Evolutionary conservation across 306 rosid species (phyloP).

Genomic region (Calophaca sinica): DNA sequence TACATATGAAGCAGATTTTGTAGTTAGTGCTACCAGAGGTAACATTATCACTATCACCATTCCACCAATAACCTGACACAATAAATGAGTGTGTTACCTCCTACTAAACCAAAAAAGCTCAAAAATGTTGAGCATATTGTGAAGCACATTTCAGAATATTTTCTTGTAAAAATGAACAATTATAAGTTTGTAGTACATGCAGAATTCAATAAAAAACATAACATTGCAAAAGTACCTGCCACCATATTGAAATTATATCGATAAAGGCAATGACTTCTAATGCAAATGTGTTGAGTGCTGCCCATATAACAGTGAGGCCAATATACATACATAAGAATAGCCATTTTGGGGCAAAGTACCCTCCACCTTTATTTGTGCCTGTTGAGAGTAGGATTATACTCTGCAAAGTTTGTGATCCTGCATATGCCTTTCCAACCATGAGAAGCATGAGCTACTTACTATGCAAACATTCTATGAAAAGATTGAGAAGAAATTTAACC

Average conservation of each 20-base stretch:
- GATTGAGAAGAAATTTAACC: neutral
- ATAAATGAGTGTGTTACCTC: constrained; percentile 12
- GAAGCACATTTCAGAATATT: constrained; percentile 19
- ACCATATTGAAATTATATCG: constrained; percentile 84
- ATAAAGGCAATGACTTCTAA: constrained; percentile 81
- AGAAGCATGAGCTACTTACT: constrained; percentile 30
- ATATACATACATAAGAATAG: constrained; percentile 82
- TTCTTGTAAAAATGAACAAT: neutral
- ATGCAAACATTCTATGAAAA: constrained; percentile 30
- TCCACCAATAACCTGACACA: constrained; percentile 77
- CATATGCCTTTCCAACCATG: constrained; percentile 74
- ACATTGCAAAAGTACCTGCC: constrained; percentile 68
- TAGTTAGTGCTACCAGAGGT: constrained; percentile 76
- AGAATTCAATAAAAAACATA: neutral
- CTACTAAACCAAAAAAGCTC: neutral
- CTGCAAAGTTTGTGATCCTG: constrained; percentile 86
- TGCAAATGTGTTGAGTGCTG: constrained; percentile 81
- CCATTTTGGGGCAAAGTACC: constrained; percentile 87
- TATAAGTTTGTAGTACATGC: neutral
- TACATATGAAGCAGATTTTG: constrained; percentile 76
- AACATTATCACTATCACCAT: constrained; percentile 72
- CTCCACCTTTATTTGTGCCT: constrained; percentile 84
- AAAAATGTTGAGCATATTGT: constrained; percentile 3
- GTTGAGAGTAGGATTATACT: constrained; percentile 74
- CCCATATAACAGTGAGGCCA: constrained; percentile 85